A percentile compares a stretch with the other conserved stretches of the same genome.
These are phyloP conservation scores for Jatropha curcas DNA, from an alignment of 345 rosid genomes.

Conservation along the genomic window DNA sequence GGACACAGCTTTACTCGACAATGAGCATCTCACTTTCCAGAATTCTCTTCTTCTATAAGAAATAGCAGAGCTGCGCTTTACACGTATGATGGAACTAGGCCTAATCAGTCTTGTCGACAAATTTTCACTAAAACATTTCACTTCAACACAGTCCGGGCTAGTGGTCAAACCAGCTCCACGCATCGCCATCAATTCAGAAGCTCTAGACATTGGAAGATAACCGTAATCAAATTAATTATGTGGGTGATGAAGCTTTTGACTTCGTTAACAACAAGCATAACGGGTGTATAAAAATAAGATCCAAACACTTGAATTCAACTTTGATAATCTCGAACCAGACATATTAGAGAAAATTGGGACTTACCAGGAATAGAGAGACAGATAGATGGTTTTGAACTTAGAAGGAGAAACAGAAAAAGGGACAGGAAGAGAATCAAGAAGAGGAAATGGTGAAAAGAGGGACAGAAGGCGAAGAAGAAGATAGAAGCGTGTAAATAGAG, in stretches of 20 bases:
- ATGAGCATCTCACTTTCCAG: conserved; percentile 38
- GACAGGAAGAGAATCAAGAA: background rate
- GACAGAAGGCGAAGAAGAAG: background rate
- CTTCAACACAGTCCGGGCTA: conserved; percentile 35
- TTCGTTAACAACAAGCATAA: background rate
- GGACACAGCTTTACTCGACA: conserved; percentile 38
- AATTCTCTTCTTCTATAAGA: conserved; percentile 28
- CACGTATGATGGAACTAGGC: conserved; percentile 12
- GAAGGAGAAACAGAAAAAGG: background rate
- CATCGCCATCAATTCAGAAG: conserved; percentile 51
- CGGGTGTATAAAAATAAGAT: background rate
- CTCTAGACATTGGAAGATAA: conserved; percentile 10
- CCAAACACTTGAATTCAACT: background rate
- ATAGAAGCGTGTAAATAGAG: conserved; percentile 29
- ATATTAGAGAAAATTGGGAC: background rate
- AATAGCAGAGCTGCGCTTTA: conserved; percentile 16
- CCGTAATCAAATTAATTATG: background rate
- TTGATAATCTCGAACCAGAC: background rate
- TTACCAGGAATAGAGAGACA: background rate
- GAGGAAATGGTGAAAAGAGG: background rate
- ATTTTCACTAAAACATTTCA: conserved; percentile 30
- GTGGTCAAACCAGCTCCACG: conserved; percentile 43
- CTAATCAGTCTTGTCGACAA: conserved; percentile 33
- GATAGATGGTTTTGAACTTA: too few relatives aligned
- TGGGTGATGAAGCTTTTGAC: background rate